phyloP scores from a whole-genome alignment of 176 grass and related monocot genomes.

The Carex myosuroides region DNA sequence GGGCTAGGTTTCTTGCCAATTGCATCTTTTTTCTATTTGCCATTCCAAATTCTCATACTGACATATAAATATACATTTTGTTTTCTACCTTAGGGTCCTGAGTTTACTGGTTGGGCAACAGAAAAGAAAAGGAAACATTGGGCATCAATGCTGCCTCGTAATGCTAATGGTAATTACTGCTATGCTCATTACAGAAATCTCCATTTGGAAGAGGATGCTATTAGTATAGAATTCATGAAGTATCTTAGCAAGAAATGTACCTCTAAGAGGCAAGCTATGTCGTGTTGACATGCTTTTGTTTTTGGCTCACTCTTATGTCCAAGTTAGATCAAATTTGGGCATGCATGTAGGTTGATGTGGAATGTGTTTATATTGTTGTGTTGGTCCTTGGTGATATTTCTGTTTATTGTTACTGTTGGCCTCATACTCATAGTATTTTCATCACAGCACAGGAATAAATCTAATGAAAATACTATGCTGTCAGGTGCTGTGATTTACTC shows the following conservation, averaged over 20 bases:
- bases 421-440: too few species aligned
- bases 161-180: neutral
- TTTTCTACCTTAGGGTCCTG: too few species aligned
- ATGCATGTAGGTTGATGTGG: neutral
- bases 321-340: neutral
- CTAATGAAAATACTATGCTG: too few species aligned
- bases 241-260: neutral
- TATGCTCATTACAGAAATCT: neutral
- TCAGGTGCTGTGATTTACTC: too few species aligned
- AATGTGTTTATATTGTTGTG: neutral
- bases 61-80: too few species aligned
- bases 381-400: neutral
- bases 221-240: neutral
- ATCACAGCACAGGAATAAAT: too few species aligned
- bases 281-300: neutral
- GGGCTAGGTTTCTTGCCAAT: too few species aligned
- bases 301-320: neutral
- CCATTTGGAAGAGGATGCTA: neutral
- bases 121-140: neutral
- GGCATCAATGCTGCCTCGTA: neutral
- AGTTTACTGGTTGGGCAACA: too few species aligned
- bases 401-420: too few species aligned
- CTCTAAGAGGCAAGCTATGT: neutral
- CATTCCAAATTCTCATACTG: too few species aligned
- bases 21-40: too few species aligned